These are phyloP conservation scores for Crithidia fasciculata DNA, from an alignment of 208 protist genomes.

Conservation along the genomic window DNA sequence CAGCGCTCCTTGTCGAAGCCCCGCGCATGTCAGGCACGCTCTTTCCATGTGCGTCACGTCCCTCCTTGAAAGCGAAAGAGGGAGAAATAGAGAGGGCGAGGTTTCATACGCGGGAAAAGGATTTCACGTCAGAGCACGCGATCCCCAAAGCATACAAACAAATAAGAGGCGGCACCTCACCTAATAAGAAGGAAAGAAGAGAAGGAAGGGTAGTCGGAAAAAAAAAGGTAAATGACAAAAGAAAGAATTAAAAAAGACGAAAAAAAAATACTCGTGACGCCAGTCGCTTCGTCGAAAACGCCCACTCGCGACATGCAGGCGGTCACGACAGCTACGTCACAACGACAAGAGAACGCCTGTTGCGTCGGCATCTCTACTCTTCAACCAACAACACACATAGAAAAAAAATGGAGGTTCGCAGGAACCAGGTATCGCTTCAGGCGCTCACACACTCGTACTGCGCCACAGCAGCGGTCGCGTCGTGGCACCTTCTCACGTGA, in stretches of 20 bases:
- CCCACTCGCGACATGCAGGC: too few relatives aligned
- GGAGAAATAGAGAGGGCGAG: neutral
- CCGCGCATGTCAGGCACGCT: too few relatives aligned
- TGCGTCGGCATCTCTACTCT: too few relatives aligned
- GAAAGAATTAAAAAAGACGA: neutral
- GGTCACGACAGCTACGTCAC: too few relatives aligned
- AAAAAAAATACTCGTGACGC: constrained; percentile 1
- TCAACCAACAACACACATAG: neutral
- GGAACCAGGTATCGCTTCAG: too few relatives aligned
- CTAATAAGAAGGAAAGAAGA: neutral
- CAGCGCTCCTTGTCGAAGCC: too few relatives aligned
- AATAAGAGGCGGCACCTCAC: neutral
- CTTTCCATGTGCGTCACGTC: too few relatives aligned
- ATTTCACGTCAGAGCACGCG: neutral
- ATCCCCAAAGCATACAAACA: neutral
- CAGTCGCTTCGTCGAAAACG: too few relatives aligned
- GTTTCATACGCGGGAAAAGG: neutral
- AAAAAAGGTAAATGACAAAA: constrained; percentile 1
- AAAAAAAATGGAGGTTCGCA: constrained; percentile 1
- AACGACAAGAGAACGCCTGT: neutral
- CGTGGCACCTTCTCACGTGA: constrained; percentile 2
- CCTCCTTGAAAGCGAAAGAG: neutral
- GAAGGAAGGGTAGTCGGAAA: neutral
- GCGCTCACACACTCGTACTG: too few relatives aligned
- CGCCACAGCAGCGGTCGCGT: too few relatives aligned